Conservation (phyloP, 2,329 filamentous ascomycete genomes). For the Biscogniauxia sp. region DNA sequence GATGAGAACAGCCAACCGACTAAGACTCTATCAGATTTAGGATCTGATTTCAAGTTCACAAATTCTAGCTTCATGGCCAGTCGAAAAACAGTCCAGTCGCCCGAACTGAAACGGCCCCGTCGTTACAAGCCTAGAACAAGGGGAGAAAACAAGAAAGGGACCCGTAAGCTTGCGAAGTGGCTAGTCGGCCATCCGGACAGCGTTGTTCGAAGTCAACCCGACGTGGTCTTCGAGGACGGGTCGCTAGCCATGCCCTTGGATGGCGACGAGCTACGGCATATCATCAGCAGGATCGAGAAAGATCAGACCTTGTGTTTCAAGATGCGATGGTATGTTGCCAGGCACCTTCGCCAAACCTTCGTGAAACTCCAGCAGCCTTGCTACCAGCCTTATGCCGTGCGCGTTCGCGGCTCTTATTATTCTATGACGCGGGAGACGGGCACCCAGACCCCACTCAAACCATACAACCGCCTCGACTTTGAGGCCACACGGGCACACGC, state of each 20-base stretch:
- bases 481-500: neutral
- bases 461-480: conserved; percentile 7
- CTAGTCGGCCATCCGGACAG: neutral
- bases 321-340: conserved; percentile 3
- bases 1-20: neutral
- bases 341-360: neutral
- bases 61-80: neutral
- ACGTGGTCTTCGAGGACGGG: neutral
- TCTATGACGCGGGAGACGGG: neutral
- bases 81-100: neutral
- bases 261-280: neutral
- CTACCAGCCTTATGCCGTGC: neutral
- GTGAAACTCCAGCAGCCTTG: neutral
- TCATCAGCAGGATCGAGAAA: neutral
- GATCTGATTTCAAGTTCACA: neutral
- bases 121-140: neutral
- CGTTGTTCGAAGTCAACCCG: neutral
- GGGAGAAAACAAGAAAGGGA: neutral
- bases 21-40: neutral
- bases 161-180: neutral
- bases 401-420: neutral
- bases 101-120: neutral
- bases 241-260: neutral
- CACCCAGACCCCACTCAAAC: neutral
- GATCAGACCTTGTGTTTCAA: conserved; percentile 2